Conservation (phyloP, 2,329 filamentous ascomycete genomes). For the Apiospora marii region DNA sequence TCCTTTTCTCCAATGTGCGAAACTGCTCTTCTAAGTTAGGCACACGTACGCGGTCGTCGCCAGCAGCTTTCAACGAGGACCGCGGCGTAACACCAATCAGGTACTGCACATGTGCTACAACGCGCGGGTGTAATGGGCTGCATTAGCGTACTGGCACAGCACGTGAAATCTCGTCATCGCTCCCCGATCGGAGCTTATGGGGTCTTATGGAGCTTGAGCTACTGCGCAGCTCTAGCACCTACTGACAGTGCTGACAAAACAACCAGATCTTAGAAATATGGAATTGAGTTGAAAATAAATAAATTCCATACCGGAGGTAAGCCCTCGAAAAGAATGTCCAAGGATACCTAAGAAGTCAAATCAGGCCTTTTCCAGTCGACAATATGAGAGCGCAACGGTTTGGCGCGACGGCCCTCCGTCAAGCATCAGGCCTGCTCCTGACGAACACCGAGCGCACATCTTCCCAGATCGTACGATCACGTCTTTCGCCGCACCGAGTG, state of each 20-base stretch:
- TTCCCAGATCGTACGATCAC: slow-evolving; percentile 8
- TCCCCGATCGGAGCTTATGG: slow-evolving; percentile 11
- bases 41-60: no score
- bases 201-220: slow-evolving; percentile 3
- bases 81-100: background rate
- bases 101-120: background rate
- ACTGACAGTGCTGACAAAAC: slow-evolving; percentile 15
- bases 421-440: slow-evolving; percentile 31
- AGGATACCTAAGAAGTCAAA: background rate
- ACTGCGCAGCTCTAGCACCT: background rate
- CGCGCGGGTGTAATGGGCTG: background rate
- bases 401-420: slow-evolving; percentile 36
- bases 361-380: slow-evolving; percentile 5
- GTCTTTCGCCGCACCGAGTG: background rate
- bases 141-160: background rate
- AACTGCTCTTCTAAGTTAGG: no score
- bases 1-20: no score
- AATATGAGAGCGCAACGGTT: slow-evolving; percentile 37
- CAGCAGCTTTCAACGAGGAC: background rate
- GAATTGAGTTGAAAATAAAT: background rate
- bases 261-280: background rate
- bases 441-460: background rate
- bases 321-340: background rate
- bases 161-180: slow-evolving; percentile 22
- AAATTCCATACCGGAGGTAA: background rate